Conservation (phyloP, 2,329 filamentous ascomycete species). For the Claviceps quebecensis region DNA sequence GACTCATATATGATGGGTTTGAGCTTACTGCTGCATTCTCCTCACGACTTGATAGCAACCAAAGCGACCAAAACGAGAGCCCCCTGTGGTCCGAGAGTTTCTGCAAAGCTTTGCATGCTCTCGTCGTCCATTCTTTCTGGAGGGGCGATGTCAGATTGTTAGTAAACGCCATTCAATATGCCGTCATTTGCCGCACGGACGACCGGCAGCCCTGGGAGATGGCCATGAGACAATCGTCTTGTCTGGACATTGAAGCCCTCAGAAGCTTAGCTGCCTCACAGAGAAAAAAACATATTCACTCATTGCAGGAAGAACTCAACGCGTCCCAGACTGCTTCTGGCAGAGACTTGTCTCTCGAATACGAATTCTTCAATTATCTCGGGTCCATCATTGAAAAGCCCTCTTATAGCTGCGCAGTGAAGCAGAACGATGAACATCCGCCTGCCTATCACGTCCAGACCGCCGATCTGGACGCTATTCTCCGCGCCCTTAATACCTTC, state of each 20-base stretch:
- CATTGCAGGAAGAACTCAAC: background rate
- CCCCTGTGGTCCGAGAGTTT: slow-evolving; percentile 1
- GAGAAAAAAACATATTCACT: background rate
- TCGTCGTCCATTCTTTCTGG: slow-evolving; percentile 2
- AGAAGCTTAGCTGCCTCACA: background rate
- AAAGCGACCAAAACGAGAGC: background rate
- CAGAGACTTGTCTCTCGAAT: background rate
- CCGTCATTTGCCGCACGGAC: background rate
- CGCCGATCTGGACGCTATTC: background rate
- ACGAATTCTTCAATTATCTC: background rate
- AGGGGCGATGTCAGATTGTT: background rate
- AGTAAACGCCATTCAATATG: background rate
- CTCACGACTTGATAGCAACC: too few relatives aligned
- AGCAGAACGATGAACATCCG: background rate
- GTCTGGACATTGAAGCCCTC: background rate
- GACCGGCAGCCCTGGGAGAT: slow-evolving; percentile 2
- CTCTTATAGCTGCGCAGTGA: background rate
- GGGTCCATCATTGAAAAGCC: background rate
- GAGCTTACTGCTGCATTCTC: background rate
- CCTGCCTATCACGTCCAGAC: background rate
- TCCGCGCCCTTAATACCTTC: background rate
- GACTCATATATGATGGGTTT: background rate
- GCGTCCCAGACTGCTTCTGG: background rate
- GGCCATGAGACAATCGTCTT: background rate
- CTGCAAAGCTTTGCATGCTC: background rate